phyloP scores from a whole-genome alignment of 768 basidiomycete species.

The Lactarius vividus region DNA sequence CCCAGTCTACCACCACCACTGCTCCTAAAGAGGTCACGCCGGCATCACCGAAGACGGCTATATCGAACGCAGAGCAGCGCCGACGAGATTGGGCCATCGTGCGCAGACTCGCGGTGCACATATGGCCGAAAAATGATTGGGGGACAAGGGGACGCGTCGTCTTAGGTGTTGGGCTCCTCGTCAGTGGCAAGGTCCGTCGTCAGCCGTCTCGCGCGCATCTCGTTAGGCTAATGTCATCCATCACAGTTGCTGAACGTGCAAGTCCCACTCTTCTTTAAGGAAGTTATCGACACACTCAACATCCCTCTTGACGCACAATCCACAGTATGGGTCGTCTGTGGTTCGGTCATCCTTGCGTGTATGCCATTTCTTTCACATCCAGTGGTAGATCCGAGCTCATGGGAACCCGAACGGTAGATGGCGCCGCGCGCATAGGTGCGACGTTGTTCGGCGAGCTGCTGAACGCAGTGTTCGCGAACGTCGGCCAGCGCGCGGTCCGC shows the following conservation, averaged over 20 bases:
- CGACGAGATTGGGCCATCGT: slow-evolving; percentile 85
- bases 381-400: no score
- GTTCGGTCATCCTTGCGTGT: slow-evolving; percentile 92
- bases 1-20: neutral
- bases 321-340: slow-evolving; percentile 89
- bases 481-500: slow-evolving; percentile 91
- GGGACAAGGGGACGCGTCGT: slow-evolving; percentile 79
- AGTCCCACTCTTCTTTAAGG: slow-evolving; percentile 96
- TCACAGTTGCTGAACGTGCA: slow-evolving; percentile 88
- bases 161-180: slow-evolving; percentile 73
- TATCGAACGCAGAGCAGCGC: slow-evolving; percentile 48
- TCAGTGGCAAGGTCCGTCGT: slow-evolving; percentile 78
- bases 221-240: neutral
- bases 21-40: neutral
- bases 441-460: slow-evolving; percentile 88
- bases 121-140: slow-evolving; percentile 91
- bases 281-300: slow-evolving; percentile 86
- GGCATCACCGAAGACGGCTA: neutral
- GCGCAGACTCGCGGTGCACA: slow-evolving; percentile 75
- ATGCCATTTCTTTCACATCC: slow-evolving; percentile 35
- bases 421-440: slow-evolving; percentile 84
- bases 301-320: slow-evolving; percentile 68
- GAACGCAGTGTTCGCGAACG: slow-evolving; percentile 94
- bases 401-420: slow-evolving; percentile 53
- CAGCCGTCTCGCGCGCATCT: neutral